Percentiles rank a stretch among this genome's conserved stretches.
These are phyloP conservation scores for Ceratobasidium sp. DNA, from an alignment of 1,284 basidiomycete genomes.

Conservation along the genomic window DNA sequence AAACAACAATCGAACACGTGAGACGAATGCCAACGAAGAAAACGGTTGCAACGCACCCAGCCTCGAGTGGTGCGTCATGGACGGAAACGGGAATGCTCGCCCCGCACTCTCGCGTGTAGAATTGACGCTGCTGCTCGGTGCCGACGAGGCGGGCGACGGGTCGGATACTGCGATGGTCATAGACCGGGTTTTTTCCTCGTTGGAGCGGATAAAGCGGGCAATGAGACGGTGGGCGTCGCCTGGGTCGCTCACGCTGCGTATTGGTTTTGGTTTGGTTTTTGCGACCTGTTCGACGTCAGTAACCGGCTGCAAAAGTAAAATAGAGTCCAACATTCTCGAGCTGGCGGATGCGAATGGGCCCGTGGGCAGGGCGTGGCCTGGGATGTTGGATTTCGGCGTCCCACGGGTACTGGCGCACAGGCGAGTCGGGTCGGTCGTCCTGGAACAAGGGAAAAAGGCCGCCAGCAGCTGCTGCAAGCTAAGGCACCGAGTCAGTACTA, in stretches of 20 bases:
- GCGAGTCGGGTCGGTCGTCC: constrained; percentile 29
- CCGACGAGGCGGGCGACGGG: background rate
- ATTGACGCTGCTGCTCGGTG: background rate
- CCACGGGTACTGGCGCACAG: constrained; percentile 1
- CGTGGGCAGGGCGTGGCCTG: constrained; percentile 11
- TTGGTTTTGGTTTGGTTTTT: constrained; percentile 12
- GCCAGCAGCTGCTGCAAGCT: constrained; percentile 26
- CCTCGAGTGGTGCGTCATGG: background rate
- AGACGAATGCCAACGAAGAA: background rate
- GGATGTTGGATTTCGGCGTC: constrained; percentile 21
- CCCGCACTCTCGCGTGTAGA: background rate
- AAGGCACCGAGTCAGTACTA: background rate
- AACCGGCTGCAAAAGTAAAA: background rate
- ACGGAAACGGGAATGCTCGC: constrained; percentile 26
- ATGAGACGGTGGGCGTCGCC: constrained; percentile 28
- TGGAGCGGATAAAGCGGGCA: background rate
- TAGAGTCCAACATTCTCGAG: constrained; percentile 1
- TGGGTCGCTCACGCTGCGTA: constrained; percentile 30
- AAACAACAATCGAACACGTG: constrained; percentile 11
- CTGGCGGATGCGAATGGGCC: constrained; percentile 25
- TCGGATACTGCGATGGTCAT: background rate
- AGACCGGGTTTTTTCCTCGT: constrained; percentile 9
- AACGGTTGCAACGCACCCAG: constrained; percentile 1
- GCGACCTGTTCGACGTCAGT: constrained; percentile 12
- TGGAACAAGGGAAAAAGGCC: constrained; percentile 3